These are phyloP conservation scores for Kuraishia molischiana DNA, from an alignment of 805 yeast genomes.

Conservation along the genomic window DNA sequence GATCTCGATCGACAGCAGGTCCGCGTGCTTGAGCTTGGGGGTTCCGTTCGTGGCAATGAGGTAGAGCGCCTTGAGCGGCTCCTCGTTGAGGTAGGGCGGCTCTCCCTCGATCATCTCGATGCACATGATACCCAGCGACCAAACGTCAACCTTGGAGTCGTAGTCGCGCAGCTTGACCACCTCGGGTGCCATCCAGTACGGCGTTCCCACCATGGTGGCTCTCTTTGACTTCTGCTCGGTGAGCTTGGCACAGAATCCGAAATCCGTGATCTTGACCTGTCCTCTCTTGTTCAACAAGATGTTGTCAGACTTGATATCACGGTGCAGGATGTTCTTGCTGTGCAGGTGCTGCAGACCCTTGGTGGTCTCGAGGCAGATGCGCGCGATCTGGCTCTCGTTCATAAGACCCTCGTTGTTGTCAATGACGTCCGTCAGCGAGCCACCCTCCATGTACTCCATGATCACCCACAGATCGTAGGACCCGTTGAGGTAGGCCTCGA, in stretches of 20 bases:
- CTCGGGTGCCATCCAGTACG: conserved; percentile 99
- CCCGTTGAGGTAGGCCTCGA: conserved; percentile 74
- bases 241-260: conserved; percentile 90
- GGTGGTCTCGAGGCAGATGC: conserved; percentile 83
- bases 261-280: conserved; percentile 89
- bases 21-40: conserved; percentile 47
- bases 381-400: conserved; percentile 83
- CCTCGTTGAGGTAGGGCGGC: conserved; percentile 95
- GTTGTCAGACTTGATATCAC: conserved; percentile 96
- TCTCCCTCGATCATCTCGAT: conserved; percentile 99
- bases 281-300: conserved; percentile 77
- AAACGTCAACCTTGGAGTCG: conserved; percentile 93
- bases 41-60: conserved; percentile 96
- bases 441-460: conserved; percentile 99
- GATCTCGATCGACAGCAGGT: conserved; percentile 54
- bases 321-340: conserved; percentile 84
- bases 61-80: conserved; percentile 88
- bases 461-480: conserved; percentile 87
- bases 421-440: conserved; percentile 91
- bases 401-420: conserved; percentile 61
- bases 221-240: conserved; percentile 77
- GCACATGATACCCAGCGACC: conserved; percentile 97
- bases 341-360: conserved; percentile 90
- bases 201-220: conserved; percentile 98
- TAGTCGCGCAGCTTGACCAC: conserved; percentile 92